phyloP scores from a whole-genome alignment of 371 early-diverging fungal genomes.

The Smittium mucronatum region DNA sequence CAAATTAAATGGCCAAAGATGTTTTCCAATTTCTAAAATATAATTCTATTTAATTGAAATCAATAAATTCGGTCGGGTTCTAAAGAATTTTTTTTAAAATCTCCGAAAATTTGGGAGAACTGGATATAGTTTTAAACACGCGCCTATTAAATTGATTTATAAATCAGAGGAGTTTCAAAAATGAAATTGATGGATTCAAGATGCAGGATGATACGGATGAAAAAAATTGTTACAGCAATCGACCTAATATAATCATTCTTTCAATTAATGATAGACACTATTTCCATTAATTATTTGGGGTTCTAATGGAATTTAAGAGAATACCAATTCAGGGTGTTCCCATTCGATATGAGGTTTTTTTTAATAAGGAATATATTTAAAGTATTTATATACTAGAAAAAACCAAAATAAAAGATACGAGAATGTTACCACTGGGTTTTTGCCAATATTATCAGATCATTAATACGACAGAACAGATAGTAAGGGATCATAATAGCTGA shows the following conservation, averaged over 20 bases:
- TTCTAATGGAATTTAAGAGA: neutral
- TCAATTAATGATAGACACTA: neutral
- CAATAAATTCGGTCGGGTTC: neutral
- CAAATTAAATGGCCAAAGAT: neutral
- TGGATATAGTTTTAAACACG: neutral
- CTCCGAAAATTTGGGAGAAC: neutral
- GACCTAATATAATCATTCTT: neutral
- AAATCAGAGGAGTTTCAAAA: neutral
- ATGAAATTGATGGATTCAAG: neutral
- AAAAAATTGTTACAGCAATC: neutral
- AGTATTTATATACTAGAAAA: no score
- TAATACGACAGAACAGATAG: neutral
- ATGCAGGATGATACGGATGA: neutral
- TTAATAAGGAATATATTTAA: no score
- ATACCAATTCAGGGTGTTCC: neutral
- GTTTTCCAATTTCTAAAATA: neutral
- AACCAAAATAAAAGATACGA: no score
- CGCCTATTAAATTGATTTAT: neutral
- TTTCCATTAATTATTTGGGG: neutral
- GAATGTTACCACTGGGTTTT: no score
- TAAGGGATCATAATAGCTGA: neutral
- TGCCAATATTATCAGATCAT: neutral
- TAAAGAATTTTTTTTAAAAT: neutral
- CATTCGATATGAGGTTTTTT: neutral
- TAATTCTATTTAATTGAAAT: neutral